A percentile compares a stretch with the other conserved stretches of the same genome.
phyloP scores from a whole-genome alignment of 106 monocot genomes.

The Ottelia alismoides region DNA sequence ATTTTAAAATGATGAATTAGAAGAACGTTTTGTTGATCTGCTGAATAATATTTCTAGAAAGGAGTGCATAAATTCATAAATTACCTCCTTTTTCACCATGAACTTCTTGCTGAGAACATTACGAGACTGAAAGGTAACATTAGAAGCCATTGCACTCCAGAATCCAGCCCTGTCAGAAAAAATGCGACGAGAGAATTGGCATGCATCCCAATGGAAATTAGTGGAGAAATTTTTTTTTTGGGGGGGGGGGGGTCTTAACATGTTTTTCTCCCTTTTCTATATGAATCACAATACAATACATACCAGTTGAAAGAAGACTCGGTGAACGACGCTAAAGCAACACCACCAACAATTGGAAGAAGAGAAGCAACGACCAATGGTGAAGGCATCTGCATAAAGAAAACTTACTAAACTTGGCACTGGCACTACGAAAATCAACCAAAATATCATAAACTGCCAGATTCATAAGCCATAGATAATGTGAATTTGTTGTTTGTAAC shows the following conservation, averaged over 20 bases:
- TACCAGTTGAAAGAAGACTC: conserved; percentile 67
- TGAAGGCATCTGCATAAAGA: conserved; percentile 28
- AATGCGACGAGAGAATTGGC: no score
- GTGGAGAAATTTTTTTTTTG: no score
- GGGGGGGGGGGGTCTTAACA: no score
- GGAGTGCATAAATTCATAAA: no score
- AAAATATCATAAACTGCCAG: neutral
- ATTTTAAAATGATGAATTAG: no score
- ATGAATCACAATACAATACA: conserved; percentile 3
- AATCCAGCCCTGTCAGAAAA: conserved; percentile 67
- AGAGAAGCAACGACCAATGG: conserved; percentile 39
- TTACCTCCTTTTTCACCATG: conserved; percentile 79
- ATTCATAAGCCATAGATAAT: neutral
- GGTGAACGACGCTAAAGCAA: conserved; percentile 57
- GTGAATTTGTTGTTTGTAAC: no score
- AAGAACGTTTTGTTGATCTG: no score
- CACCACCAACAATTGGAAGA: conserved; percentile 61
- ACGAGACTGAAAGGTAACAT: conserved; percentile 74
- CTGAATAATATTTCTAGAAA: no score
- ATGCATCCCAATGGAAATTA: no score
- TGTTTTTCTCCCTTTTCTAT: no score
- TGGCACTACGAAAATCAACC: neutral
- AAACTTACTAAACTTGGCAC: neutral
- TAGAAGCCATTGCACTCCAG: conserved; percentile 99
- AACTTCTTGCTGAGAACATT: conserved; percentile 97